Evolutionary conservation across 257 asterid species (phyloP).

Genomic region (Ilex asprella): DNA sequence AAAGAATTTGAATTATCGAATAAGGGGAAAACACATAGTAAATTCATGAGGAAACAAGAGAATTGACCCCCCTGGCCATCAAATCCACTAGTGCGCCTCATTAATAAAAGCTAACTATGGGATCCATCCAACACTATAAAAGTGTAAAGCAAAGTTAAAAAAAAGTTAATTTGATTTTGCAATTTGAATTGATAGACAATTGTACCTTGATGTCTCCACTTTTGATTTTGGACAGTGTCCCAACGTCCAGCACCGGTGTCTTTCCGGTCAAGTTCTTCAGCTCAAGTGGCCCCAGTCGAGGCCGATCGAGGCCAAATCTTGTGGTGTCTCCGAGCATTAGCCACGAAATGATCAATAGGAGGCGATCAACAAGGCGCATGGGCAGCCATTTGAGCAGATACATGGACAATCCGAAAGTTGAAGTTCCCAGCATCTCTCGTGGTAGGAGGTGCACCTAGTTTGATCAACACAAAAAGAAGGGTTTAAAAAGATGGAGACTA

Average conservation of each 20-base stretch:
- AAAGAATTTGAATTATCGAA: no score
- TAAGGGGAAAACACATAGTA: neutral
- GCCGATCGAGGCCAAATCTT: constrained; percentile 26
- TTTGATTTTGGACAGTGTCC: constrained; percentile 14
- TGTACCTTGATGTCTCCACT: constrained; percentile 17
- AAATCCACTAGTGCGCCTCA: neutral
- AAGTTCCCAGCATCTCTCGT: constrained; percentile 27
- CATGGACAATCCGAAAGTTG: constrained; percentile 36
- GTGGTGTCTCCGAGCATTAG: constrained; percentile 23
- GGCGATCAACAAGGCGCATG: constrained; percentile 19
- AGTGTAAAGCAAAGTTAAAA: no score
- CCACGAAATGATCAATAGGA: constrained; percentile 21
- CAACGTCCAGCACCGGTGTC: constrained; percentile 14
- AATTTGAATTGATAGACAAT: neutral
- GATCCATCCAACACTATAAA: no score
- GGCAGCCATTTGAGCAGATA: constrained; percentile 36
- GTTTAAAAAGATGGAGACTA: neutral
- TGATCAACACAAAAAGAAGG: neutral
- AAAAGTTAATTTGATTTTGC: no score
- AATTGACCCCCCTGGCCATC: neutral
- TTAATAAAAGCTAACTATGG: constrained; percentile 4
- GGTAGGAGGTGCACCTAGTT: constrained; percentile 31
- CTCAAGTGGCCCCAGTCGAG: constrained; percentile 8
- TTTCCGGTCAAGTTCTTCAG: constrained; percentile 8
- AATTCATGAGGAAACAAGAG: neutral